Percentiles rank a stretch among this genome's conserved stretches.
Evolutionary conservation across 495 filamentous ascomycete genomes (phyloP).

Genomic region (Podospora conica): DNA sequence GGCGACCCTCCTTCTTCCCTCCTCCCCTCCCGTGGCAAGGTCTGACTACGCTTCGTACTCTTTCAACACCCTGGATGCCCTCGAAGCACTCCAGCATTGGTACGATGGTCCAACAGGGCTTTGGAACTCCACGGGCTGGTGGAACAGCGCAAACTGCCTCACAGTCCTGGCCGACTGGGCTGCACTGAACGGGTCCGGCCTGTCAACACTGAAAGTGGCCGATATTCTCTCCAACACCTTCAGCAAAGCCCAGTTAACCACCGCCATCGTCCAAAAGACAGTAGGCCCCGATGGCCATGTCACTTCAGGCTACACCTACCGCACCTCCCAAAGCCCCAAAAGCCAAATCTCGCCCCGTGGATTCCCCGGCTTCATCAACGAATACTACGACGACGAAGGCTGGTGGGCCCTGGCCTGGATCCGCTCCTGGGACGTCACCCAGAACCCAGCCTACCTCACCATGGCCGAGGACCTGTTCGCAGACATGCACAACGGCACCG

Average conservation of each 20-base stretch:
- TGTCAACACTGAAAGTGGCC: constrained; percentile 27
- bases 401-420: constrained; percentile 71
- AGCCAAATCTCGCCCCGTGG: constrained; percentile 23
- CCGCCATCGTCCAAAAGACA: constrained; percentile 27
- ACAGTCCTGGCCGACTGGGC: constrained; percentile 60
- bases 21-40: constrained; percentile 16
- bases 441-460: constrained; percentile 47
- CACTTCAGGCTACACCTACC: constrained; percentile 28
- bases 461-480: constrained; percentile 55
- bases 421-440: constrained; percentile 57
- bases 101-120: constrained; percentile 57
- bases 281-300: constrained; percentile 25
- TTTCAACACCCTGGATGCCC: constrained; percentile 39
- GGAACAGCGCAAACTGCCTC: constrained; percentile 68
- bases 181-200: constrained; percentile 25
- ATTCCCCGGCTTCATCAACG: constrained; percentile 51
- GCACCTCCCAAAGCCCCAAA: constrained; percentile 2
- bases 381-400: constrained; percentile 64
- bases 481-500: constrained; percentile 54
- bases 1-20: constrained; percentile 32
- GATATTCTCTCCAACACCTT: constrained; percentile 40
- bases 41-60: constrained; percentile 23
- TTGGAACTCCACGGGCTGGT: constrained; percentile 66
- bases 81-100: constrained; percentile 53
- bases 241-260: constrained; percentile 33